These are phyloP conservation scores for Combretum micranthum DNA, from an alignment of 345 rosid genomes.

Conservation along the genomic window DNA sequence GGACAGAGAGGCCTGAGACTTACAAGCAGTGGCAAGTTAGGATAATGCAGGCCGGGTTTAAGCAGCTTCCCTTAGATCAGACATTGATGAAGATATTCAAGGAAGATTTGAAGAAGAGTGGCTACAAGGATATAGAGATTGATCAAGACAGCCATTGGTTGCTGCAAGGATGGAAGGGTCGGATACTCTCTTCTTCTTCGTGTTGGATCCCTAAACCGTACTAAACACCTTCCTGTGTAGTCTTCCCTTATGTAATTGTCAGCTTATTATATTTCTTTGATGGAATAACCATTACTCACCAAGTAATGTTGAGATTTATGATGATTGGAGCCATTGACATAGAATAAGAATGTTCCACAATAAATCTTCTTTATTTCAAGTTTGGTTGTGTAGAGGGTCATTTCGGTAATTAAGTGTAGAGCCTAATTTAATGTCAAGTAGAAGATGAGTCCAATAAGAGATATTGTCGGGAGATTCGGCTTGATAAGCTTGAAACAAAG, in stretches of 20 bases:
- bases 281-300: too few species aligned
- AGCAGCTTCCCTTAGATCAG: conserved; percentile 25
- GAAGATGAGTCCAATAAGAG: too few species aligned
- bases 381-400: too few species aligned
- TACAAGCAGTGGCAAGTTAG: conserved; percentile 51
- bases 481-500: too few species aligned
- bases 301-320: too few species aligned
- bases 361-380: too few species aligned
- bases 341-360: too few species aligned
- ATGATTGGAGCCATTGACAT: too few species aligned
- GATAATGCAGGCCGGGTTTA: conserved; percentile 37
- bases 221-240: background rate
- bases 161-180: conserved; percentile 54
- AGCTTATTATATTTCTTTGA: too few species aligned
- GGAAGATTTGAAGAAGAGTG: conserved; percentile 9
- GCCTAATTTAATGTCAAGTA: too few species aligned
- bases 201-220: conserved; percentile 29
- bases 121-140: conserved; percentile 30
- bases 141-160: conserved; percentile 35
- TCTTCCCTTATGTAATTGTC: background rate
- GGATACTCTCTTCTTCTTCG: conserved; percentile 29
- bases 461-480: too few species aligned
- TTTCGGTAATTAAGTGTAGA: too few species aligned
- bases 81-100: conserved; percentile 18
- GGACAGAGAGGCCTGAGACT: conserved; percentile 43